Conservation (phyloP, 2,329 filamentous ascomycete species). For the Dactylellina parvicollis region DNA sequence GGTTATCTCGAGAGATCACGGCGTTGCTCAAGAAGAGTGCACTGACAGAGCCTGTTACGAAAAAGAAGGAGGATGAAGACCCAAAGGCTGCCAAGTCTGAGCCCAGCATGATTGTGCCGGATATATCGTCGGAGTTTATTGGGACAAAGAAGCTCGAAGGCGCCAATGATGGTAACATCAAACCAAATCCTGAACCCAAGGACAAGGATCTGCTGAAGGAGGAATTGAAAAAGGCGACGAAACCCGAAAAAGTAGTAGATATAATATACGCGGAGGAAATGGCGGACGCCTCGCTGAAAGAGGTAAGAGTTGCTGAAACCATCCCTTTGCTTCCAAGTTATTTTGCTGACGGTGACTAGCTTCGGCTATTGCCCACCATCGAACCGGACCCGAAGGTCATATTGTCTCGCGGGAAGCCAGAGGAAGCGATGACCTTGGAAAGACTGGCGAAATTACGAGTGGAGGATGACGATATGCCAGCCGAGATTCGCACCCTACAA, state of each 20-base stretch:
- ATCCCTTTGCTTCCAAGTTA: background rate
- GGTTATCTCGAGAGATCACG: conserved; percentile 16
- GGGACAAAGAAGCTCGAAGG: background rate
- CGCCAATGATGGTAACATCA: background rate
- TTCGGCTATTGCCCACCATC: background rate
- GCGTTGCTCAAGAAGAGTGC: background rate
- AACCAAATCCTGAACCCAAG: background rate
- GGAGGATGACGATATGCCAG: background rate
- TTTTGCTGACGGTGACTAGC: background rate
- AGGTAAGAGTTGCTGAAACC: background rate
- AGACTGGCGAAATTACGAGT: conserved; percentile 8
- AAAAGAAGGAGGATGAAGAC: background rate
- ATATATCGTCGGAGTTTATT: conserved; percentile 1
- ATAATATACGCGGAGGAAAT: background rate
- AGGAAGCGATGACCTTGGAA: conserved; percentile 14
- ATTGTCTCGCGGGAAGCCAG: background rate
- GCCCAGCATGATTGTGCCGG: background rate
- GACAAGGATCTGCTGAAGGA: background rate
- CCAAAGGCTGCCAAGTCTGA: background rate
- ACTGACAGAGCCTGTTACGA: background rate
- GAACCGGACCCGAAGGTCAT: conserved; percentile 6
- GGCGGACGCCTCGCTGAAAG: background rate
- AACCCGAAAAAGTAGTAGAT: background rate
- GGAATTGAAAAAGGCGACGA: background rate
- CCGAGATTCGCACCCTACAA: conserved; percentile 9